These are phyloP conservation scores for Erucastrum elatum DNA, from an alignment of 345 rosid genomes.

Conservation along the genomic window DNA sequence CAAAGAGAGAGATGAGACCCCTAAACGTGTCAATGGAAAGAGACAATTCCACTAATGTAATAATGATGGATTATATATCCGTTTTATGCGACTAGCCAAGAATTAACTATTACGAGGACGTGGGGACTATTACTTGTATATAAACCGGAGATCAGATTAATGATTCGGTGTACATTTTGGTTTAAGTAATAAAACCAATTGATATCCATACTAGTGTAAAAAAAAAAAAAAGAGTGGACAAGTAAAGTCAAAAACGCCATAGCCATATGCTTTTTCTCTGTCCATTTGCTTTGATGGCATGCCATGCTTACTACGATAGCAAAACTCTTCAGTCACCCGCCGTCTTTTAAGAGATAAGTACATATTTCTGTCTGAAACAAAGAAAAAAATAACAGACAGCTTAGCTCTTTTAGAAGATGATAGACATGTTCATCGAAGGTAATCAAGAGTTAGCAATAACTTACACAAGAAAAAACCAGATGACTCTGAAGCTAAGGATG, in stretches of 20 bases:
- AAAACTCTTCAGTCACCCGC: constrained; percentile 10
- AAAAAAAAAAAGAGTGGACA: background rate
- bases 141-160: background rate
- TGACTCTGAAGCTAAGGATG: constrained; percentile 32
- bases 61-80: background rate
- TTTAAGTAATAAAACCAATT: background rate
- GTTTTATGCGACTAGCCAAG: background rate
- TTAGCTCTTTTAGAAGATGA: constrained; percentile 4
- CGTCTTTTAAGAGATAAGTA: background rate
- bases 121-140: background rate
- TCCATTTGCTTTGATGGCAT: constrained; percentile 7
- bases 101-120: background rate
- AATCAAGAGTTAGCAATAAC: constrained; percentile 1
- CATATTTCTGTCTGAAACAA: constrained; percentile 19
- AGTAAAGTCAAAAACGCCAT: background rate
- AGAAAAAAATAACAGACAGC: background rate
- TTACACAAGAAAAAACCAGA: constrained; percentile 21
- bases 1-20: background rate
- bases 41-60: background rate
- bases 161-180: background rate
- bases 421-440: background rate
- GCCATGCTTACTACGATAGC: background rate
- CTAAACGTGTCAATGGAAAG: background rate
- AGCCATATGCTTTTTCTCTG: background rate
- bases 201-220: background rate